Base-by-base conservation (phyloP, 2,329 filamentous ascomycete species). In the Sarocladium oryzae region DNA sequence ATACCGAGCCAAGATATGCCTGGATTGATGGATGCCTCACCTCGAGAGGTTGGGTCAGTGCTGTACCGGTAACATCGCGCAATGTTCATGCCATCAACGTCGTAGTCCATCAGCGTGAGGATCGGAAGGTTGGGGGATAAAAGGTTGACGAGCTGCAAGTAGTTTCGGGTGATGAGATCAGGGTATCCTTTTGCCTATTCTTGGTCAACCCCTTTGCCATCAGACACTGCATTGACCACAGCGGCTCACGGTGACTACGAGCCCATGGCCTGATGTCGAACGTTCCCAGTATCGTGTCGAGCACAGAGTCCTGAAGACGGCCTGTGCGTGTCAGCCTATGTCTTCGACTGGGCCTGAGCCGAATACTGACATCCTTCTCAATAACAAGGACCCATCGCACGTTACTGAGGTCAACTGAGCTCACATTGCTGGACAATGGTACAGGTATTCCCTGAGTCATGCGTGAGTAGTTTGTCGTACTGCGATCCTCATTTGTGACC, bases 131-230 rank as follows among this genome's bases (percentile, higher is more conserved):
- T 61, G 0, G 78, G 77, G 18, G 68, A 69, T 8, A 63, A 65
- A 0, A 58, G 63, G 33, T 77, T 73, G 1, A 89, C 51, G 11
- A 72, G 63, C 37, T 75, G 73, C 1, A 92, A 68, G 50, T 92
- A 84, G 15, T 75, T 74, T 7, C 86, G 74, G 0, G 87, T 89
- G 1, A 78, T 75, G 45, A 92, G 69, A 58, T 93, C 89, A 0
- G 89, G 88, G 60, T 89, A 93, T 2, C 89, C 89, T 72, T 91
- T 93, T 1, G 82, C 88, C 85, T 89, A 50, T 2, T 49, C 8
- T 52, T 20, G 41, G n/a, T 49, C 10, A 49, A 24, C 15, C 8
- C 4, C 26, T 23, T 13, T 28, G 23, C 2, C 8, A 43, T 32
- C 36, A 23, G 13, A 32, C 24, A 20, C n/a, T 16, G 8, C 15